phyloP scores from a whole-genome alignment of 331 rosid species.

The Rhamnella rubrinervis region DNA sequence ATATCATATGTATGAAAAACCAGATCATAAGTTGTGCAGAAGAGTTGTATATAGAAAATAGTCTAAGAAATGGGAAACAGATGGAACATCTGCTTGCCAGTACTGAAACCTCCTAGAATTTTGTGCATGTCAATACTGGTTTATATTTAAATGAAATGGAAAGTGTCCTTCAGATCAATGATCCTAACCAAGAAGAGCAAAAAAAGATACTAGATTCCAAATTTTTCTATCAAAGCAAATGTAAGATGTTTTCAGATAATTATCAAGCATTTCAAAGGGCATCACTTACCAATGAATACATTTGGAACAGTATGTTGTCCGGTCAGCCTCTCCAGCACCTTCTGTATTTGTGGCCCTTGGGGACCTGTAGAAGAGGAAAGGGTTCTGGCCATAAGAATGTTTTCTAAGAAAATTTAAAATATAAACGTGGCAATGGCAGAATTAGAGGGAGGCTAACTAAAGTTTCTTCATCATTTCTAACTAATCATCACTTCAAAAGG shows the following conservation, averaged over 20 bases:
- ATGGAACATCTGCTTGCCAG: not conserved
- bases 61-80: too few species aligned
- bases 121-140: not conserved
- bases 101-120: not conserved
- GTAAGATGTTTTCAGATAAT: not conserved
- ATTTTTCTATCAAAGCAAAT: not conserved
- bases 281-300: conserved; percentile 75
- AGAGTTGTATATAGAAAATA: too few species aligned
- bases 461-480: not conserved
- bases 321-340: conserved; percentile 79
- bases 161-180: too few species aligned
- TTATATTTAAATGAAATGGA: too few species aligned
- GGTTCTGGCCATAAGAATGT: not conserved
- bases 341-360: conserved; percentile 96
- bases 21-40: too few species aligned
- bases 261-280: conserved; percentile 15
- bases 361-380: conserved; percentile 54
- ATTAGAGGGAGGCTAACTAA: not conserved
- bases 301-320: conserved; percentile 95
- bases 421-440: not conserved
- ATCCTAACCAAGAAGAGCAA: too few species aligned
- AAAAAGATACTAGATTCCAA: not conserved
- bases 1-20: not conserved
- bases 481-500: not conserved
- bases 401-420: not conserved